Base-by-base conservation (phyloP, 148 eudicot genomes). In the Rhododendron williamsianum region DNA sequence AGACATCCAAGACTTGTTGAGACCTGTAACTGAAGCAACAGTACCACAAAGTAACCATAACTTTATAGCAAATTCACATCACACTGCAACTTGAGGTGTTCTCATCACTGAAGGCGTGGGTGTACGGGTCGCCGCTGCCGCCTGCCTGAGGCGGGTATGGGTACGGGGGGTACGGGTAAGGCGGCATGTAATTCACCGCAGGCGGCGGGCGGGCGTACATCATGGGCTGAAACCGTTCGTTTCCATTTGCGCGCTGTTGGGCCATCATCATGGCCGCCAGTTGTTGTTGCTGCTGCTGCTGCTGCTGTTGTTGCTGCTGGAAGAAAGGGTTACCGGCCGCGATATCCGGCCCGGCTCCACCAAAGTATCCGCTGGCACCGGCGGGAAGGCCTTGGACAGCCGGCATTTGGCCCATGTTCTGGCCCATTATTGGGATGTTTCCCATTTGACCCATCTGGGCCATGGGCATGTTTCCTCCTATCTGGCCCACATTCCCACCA, bases 191-290 rank as follows among this genome's bases (percentile, higher is more conserved):
- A 76, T 91, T 93, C 84, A 93, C 94, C 0, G 93, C 94, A 2
- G 96, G 93, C 4, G 95, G 97, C 0, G 98, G 98, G 56, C 94
- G 89, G 15, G 97, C 95, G 11, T 96, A 96, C 96, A 96, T 96
- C 99, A 96, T 93, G 18, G 96, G 98, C 33, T 95, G 98, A 83
- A 95, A 95, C 93, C 93, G 88, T 83, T 93, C 98, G 78, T 91
- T 92, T 23, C 98, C 98, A 38, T 91, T 89, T 7, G 94, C 94
- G 0, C 94, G 88, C 83, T 94, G 99, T 81, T 96, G 99, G 90
- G 92, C 93, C 98, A 96, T 96, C 99, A 96, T 96, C 92, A 91
- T 89, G 54, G 95, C 95, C 4, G 94, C 92, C 86, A 33, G 9
- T 36, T 74, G 78, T 36, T 74, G 78, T 8, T 74, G 78, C 25